phyloP scores from a whole-genome alignment of 257 asterid genomes.

The Capsicum chinense region DNA sequence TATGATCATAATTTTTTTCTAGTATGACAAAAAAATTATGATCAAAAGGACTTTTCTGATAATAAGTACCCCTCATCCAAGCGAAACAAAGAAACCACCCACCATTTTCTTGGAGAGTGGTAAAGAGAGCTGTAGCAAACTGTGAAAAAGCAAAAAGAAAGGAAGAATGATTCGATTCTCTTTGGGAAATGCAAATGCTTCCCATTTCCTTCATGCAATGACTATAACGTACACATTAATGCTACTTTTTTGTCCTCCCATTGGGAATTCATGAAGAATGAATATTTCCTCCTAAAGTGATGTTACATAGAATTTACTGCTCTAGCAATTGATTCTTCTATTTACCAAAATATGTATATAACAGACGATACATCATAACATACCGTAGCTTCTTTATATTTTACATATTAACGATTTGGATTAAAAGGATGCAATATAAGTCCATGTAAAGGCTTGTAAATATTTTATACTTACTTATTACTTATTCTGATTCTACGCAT shows the following conservation, averaged over 20 bases:
- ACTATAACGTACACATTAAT: slow-evolving; percentile 30
- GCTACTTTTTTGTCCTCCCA: slow-evolving; percentile 6
- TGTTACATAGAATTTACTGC: slow-evolving; percentile 11
- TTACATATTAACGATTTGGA: too few species aligned
- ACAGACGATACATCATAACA: too few species aligned
- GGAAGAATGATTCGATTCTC: slow-evolving; percentile 69
- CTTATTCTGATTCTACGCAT: too few species aligned
- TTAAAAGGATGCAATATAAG: too few species aligned
- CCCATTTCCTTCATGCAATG: slow-evolving; percentile 31
- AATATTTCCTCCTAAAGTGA: slow-evolving; percentile 25
- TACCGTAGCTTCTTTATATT: too few species aligned
- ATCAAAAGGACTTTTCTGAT: too few species aligned
- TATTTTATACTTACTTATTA: too few species aligned
- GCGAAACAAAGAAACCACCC: slow-evolving; percentile 45
- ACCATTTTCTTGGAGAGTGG: slow-evolving; percentile 89
- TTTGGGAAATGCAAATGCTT: slow-evolving; percentile 62
- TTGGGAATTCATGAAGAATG: slow-evolving; percentile 19
- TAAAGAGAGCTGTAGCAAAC: slow-evolving; percentile 81
- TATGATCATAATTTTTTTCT: too few species aligned
- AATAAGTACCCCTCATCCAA: neutral
- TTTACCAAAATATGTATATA: neutral
- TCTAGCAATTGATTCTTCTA: neutral
- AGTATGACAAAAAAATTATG: too few species aligned
- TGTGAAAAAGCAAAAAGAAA: slow-evolving; percentile 70
- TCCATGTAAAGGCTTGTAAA: too few species aligned